phyloP scores from a whole-genome alignment of 192 early-diverging fungal species.

The Gamsiella multidivaricata region DNA sequence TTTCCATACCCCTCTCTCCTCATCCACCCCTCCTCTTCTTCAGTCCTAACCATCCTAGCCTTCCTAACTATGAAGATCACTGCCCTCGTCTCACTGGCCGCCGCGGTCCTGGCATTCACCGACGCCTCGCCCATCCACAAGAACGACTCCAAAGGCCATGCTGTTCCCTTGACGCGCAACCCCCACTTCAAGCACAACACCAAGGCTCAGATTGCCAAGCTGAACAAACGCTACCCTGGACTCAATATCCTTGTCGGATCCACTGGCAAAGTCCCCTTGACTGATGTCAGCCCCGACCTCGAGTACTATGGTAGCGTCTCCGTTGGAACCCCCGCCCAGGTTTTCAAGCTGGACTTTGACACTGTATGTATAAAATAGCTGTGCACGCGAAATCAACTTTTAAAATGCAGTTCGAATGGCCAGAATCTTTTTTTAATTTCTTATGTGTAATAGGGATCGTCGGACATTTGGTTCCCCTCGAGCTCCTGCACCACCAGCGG shows the following conservation, averaged over 20 bases:
- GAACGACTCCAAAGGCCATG: conserved; percentile 4
- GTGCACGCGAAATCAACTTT: too few relatives aligned
- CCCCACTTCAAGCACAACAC: conserved; percentile 42
- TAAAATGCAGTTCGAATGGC: too few relatives aligned
- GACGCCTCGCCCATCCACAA: conserved; percentile 11
- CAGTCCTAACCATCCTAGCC: too few relatives aligned
- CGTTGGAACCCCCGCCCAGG: conserved; percentile 71
- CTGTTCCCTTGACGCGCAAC: conserved; percentile 31
- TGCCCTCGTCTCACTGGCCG: conserved; percentile 27
- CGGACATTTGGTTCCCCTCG: conserved; percentile 70
- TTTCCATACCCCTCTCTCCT: conserved; percentile 3
- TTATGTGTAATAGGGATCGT: conserved; percentile 62
- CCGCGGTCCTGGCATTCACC: conserved; percentile 21
- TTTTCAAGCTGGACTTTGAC: conserved; percentile 68
- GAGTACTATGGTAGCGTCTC: conserved; percentile 73
- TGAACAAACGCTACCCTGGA: conserved; percentile 27
- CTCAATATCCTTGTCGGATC: conserved; percentile 13
- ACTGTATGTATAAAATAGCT: conserved; percentile 49
- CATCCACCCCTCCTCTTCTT: not conserved
- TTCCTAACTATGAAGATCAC: conserved; percentile 23
- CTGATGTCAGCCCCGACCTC: conserved; percentile 52
- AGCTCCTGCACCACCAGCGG: conserved; percentile 54
- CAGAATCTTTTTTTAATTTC: too few relatives aligned
- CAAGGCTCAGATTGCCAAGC: conserved; percentile 30
- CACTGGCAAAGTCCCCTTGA: conserved; percentile 33